Evolutionary conservation across 1,284 basidiomycete species (phyloP).

Genomic region (Paramarasmius palmivorus): DNA sequence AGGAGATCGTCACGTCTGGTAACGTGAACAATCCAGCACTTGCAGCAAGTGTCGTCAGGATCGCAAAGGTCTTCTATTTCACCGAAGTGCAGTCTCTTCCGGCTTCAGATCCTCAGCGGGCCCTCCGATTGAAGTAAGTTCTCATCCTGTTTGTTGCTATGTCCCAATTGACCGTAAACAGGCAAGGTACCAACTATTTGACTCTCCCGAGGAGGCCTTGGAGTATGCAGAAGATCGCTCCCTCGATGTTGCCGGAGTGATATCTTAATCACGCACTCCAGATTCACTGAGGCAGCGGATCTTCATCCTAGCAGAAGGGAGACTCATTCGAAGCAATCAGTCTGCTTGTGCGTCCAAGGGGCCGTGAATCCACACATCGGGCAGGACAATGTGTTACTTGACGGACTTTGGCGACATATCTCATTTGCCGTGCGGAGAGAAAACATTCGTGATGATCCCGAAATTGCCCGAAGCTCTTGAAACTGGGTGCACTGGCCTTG

Average conservation of each 20-base stretch:
- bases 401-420: slow-evolving; percentile 31
- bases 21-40: slow-evolving; percentile 30
- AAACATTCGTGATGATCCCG: slow-evolving; percentile 11
- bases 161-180: slow-evolving; percentile 20
- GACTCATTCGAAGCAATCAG: slow-evolving; percentile 47
- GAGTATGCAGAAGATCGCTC: slow-evolving; percentile 60
- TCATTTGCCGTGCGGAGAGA: slow-evolving; percentile 26
- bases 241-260: slow-evolving; percentile 52
- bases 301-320: slow-evolving; percentile 54
- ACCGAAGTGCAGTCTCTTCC: slow-evolving; percentile 23
- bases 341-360: slow-evolving; percentile 40
- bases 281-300: slow-evolving; percentile 54
- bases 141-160: background rate
- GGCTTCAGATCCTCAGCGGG: background rate
- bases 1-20: slow-evolving; percentile 41
- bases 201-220: slow-evolving; percentile 49
- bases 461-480: slow-evolving; percentile 21
- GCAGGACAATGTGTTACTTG: slow-evolving; percentile 29
- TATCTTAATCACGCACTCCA: slow-evolving; percentile 47
- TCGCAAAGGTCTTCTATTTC: slow-evolving; percentile 55
- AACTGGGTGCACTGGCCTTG: slow-evolving; percentile 22
- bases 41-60: slow-evolving; percentile 42
- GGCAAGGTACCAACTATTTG: slow-evolving; percentile 54
- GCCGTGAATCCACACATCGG: slow-evolving; percentile 27
- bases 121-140: slow-evolving; percentile 45